Percentiles rank a stretch among this genome's conserved stretches.
These are phyloP conservation scores for Elsinoe perseae DNA, from an alignment of 2,329 filamentous ascomycete species.

Conservation along the genomic window DNA sequence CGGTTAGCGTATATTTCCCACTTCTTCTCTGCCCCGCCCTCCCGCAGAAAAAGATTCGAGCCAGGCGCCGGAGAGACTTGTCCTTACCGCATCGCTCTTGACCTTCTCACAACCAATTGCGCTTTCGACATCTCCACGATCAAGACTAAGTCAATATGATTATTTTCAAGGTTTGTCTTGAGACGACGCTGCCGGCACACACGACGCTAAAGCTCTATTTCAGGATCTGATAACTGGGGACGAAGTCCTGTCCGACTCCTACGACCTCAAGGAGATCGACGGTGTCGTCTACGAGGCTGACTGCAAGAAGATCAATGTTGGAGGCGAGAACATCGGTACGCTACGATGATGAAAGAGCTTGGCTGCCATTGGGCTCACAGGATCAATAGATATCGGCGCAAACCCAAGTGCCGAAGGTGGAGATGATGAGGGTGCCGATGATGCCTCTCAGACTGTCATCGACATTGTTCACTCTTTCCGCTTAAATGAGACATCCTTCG, in stretches of 20 bases:
- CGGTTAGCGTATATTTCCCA: no score
- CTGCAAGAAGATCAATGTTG: slow-evolving; percentile 81
- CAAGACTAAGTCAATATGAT: slow-evolving; percentile 42
- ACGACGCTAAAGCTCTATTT: slow-evolving; percentile 15
- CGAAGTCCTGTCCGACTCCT: slow-evolving; percentile 96
- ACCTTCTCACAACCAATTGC: slow-evolving; percentile 7
- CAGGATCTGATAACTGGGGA: slow-evolving; percentile 85
- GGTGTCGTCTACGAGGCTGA: slow-evolving; percentile 81
- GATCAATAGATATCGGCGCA: slow-evolving; percentile 71
- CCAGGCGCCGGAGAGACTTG: slow-evolving; percentile 3
- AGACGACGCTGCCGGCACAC: no score
- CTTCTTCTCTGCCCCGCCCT: slow-evolving; percentile 13
- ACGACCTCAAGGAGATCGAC: slow-evolving; percentile 71
- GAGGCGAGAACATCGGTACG: slow-evolving; percentile 61
- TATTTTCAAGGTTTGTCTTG: slow-evolving; percentile 48
- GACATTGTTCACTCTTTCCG: slow-evolving; percentile 92
- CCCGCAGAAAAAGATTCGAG: slow-evolving; percentile 16
- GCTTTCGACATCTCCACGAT: slow-evolving; percentile 20
- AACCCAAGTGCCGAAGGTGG: slow-evolving; percentile 92
- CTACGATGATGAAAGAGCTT: not conserved
- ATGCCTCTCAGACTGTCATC: slow-evolving; percentile 67
- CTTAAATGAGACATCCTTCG: slow-evolving; percentile 66
- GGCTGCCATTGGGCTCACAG: not conserved
- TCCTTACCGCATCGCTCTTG: slow-evolving; percentile 14
- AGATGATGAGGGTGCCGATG: slow-evolving; percentile 60